phyloP scores from a whole-genome alignment of 257 asterid genomes.

The Rubia yunnanensis region DNA sequence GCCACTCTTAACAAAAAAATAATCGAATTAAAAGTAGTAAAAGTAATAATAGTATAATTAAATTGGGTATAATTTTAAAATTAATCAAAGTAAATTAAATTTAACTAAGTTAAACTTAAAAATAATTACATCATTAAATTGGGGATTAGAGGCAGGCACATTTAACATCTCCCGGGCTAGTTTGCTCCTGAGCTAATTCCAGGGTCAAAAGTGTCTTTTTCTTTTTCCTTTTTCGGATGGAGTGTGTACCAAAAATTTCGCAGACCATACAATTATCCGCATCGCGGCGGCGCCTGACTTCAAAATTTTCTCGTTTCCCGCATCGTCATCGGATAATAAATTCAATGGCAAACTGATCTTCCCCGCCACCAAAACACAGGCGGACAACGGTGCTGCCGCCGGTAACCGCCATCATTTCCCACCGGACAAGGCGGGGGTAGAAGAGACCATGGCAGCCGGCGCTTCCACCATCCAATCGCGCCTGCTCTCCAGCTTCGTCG shows the following conservation, averaged over 20 bases:
- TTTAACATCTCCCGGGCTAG: no score
- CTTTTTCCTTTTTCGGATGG: not conserved
- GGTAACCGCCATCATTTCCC: not conserved
- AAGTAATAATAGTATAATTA: no score
- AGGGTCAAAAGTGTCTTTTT: not conserved
- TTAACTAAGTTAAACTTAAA: no score
- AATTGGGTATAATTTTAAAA: no score
- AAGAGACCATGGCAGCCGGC: conserved; percentile 23
- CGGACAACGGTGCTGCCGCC: not conserved
- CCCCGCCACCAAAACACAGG: conserved; percentile 5
- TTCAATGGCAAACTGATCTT: not conserved
- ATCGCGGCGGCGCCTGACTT: not conserved
- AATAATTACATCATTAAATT: no score
- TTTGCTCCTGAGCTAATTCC: not conserved
- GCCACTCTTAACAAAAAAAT: no score
- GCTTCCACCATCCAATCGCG: conserved; percentile 55
- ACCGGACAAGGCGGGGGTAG: not conserved
- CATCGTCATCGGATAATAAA: conserved; percentile 4
- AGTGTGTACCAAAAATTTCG: not conserved
- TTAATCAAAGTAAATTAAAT: no score
- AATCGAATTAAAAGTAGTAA: no score
- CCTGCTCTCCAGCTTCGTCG: conserved; percentile 47
- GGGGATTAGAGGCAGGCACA: no score
- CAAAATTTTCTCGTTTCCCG: not conserved
- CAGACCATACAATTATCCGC: not conserved